Percentiles rank a stretch among this genome's conserved stretches.
Conservation (phyloP, 441 rosid species). For the Theobroma grandiflorum region DNA sequence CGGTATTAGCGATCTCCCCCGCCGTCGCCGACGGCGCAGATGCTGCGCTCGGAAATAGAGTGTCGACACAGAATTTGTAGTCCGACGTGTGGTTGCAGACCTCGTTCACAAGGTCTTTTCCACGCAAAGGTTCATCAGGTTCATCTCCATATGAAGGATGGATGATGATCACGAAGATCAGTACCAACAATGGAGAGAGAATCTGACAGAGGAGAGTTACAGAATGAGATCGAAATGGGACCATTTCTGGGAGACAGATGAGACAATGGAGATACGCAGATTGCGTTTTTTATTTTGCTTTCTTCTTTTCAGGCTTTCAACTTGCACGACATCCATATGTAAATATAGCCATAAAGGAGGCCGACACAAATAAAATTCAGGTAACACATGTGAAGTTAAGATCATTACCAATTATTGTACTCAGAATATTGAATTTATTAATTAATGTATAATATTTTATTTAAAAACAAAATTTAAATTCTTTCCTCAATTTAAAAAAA, state of each 20-base stretch:
- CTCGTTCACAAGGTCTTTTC: not conserved
- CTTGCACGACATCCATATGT: too few relatives aligned
- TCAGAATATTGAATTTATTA: too few relatives aligned
- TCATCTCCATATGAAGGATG: not conserved
- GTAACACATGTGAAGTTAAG: too few relatives aligned
- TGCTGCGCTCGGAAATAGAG: not conserved
- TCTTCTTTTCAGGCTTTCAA: not conserved
- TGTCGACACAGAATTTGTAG: not conserved
- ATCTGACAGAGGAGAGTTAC: not conserved
- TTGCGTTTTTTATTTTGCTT: not conserved
- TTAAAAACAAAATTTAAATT: too few relatives aligned
- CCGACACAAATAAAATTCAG: not conserved
- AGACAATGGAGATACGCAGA: too few relatives aligned
- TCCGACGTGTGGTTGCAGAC: conserved; percentile 11
- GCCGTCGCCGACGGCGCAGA: not conserved
- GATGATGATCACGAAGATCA: not conserved
- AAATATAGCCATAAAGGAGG: not conserved
- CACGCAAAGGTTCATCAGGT: not conserved
- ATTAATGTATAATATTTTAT: too few relatives aligned
- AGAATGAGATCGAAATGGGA: not conserved
- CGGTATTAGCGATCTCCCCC: not conserved
- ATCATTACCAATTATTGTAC: too few relatives aligned
- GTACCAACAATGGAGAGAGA: not conserved
- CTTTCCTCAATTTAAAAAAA: too few relatives aligned
- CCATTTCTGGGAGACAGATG: not conserved